Evolutionary conservation across 768 basidiomycete species (phyloP).

Genomic region (Agaricus sinodeliciosus): DNA sequence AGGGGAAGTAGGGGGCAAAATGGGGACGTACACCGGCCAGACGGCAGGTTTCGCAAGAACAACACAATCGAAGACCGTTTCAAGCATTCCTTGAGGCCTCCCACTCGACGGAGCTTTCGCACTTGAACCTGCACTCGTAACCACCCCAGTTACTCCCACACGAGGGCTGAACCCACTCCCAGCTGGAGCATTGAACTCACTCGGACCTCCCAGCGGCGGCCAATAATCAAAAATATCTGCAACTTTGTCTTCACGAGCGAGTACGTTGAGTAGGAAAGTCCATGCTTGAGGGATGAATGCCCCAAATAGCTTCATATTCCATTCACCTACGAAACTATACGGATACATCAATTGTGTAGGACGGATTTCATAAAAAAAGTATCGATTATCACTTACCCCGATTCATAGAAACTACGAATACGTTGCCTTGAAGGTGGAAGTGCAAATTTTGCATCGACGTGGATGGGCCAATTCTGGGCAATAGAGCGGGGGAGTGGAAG

Average conservation of each 20-base stretch:
- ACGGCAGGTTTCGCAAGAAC: conserved; percentile 16
- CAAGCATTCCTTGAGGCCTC: conserved; percentile 20
- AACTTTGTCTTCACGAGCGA: conserved; percentile 18
- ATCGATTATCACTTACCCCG: conserved; percentile 20
- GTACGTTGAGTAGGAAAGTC: conserved; percentile 26
- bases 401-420: conserved; percentile 35
- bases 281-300: conserved; percentile 39
- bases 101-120: conserved; percentile 14
- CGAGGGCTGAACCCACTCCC: too few relatives aligned
- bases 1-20: not conserved
- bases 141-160: conserved; percentile 10
- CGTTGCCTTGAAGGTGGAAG: conserved; percentile 37
- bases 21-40: conserved; percentile 25
- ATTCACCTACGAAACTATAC: conserved; percentile 35
- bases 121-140: conserved; percentile 23
- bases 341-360: not conserved
- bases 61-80: conserved; percentile 22
- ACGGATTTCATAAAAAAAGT: too few relatives aligned
- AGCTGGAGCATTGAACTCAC: not conserved
- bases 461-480: conserved; percentile 29
- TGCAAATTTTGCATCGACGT: conserved; percentile 42
- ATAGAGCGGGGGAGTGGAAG: conserved; percentile 38
- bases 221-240: conserved; percentile 31
- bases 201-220: conserved; percentile 24
- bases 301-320: conserved; percentile 42